Evolutionary conservation across 1,284 basidiomycete species (phyloP), one percentile per base, ranked within the genome.

Genomic region (Malassezia psittaci): DNA sequence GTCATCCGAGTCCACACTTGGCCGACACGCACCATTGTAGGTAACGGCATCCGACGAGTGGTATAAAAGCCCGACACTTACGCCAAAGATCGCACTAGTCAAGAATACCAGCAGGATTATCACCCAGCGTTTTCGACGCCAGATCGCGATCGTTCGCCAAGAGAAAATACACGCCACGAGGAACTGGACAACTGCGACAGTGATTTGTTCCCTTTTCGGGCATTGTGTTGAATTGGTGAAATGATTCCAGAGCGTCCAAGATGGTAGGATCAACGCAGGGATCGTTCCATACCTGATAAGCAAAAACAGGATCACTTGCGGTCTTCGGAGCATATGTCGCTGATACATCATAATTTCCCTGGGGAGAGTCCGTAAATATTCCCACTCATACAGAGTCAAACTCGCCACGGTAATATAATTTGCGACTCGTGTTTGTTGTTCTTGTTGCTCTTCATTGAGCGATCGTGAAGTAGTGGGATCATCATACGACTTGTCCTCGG

Each of bases 91-190:
- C 12, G 53, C 48, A 24, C 52, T 29, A 10, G 60, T 52, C 11
- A 69, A 59, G 1, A 54, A 45, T 8, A 41, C 33, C 18, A 68
- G 48, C 29, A 62, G 54, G 32, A 63, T 52, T 24, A 63, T 43
- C 42, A 69, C 62, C 8, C 61, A 56, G 10, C 55, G 55, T 32
- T 61, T 57, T 24, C 58, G 57, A 15, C 64, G 58, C 67, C 67
- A 69, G 18, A 69, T 69, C 2, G 66, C 67, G 19, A 64, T 50
- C 10, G 67, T 65, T 24, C 67, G 60, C 67, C 67, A 68, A 0
- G 57, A 61, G 15, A 69, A 64, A 9, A 63, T 57, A 15, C 56
- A 48, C 1, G 61, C 52, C 13, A 66, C 60, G 5, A 61, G 49
- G 4, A 67, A 46, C 38, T 68, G 64, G 10, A 69, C 67, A 19